phyloP scores from a whole-genome alignment of 257 asterid genomes.

The Perilla frutescens region DNA sequence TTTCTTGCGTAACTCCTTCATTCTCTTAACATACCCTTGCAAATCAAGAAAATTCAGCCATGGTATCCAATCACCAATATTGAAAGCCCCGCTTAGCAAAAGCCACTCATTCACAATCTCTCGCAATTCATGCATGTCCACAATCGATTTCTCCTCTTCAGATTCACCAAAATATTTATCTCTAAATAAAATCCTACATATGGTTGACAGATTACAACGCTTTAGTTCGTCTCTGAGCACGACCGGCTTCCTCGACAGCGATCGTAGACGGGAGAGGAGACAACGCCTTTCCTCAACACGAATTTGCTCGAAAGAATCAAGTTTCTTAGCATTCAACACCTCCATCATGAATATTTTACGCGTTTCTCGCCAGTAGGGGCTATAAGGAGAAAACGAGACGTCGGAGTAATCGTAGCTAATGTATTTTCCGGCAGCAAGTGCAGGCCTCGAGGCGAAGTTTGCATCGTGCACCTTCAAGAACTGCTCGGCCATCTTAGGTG shows the following conservation, averaged over 20 bases:
- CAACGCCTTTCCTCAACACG: constrained; percentile 38
- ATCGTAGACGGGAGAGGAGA: constrained; percentile 33
- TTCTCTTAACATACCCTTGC: constrained; percentile 47
- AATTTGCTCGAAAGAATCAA: constrained; percentile 36
- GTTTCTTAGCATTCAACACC: constrained; percentile 33
- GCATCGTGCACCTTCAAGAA: constrained; percentile 45
- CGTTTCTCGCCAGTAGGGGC: constrained; percentile 47
- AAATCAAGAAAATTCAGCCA: constrained; percentile 54
- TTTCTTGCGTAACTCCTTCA: constrained; percentile 39
- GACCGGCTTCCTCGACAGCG: constrained; percentile 39
- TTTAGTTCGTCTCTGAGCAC: constrained; percentile 34
- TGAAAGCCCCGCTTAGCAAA: constrained; percentile 33
- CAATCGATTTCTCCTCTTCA: no score
- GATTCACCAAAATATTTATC: no score
- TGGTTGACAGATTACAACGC: background rate
- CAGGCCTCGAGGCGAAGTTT: constrained; percentile 46
- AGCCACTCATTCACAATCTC: constrained; percentile 43
- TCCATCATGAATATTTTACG: constrained; percentile 37
- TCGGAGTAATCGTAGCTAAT: constrained; percentile 36
- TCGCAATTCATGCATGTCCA: constrained; percentile 20
- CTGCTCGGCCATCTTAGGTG: constrained; percentile 52
- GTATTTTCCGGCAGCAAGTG: constrained; percentile 45
- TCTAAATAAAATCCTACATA: no score
- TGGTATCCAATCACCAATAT: constrained; percentile 56
- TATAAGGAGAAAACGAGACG: constrained; percentile 48